Conservation (phyloP, 116 monocot genomes). For the Iris pallida region DNA sequence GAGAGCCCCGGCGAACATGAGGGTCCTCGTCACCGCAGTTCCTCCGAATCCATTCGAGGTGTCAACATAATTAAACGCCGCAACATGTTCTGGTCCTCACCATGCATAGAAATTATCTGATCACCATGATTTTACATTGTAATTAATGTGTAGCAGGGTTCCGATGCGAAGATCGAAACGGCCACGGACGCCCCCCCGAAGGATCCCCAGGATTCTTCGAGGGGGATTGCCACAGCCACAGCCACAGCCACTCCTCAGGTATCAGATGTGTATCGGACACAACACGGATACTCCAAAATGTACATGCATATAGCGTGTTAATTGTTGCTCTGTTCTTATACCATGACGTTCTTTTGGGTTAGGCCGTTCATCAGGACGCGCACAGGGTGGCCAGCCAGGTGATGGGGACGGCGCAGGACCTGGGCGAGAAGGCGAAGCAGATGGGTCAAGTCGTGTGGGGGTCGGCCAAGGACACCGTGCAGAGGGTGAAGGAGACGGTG, state of each 20-base stretch:
- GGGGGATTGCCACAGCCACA: not conserved
- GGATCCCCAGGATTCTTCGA: not conserved
- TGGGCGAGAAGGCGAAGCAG: slow-evolving; percentile 16
- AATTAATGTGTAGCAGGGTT: not conserved
- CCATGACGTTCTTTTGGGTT: not conserved
- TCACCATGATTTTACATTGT: not conserved
- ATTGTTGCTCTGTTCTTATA: too few species aligned
- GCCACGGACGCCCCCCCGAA: not conserved
- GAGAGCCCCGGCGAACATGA: not conserved
- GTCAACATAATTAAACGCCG: not conserved
- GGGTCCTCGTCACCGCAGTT: slow-evolving; percentile 8
- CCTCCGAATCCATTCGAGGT: slow-evolving; percentile 4
- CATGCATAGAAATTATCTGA: not conserved
- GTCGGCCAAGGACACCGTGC: slow-evolving; percentile 7
- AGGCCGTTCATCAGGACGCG: not conserved
- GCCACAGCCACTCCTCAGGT: too few species aligned
- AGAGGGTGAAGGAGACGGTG: slow-evolving; percentile 13
- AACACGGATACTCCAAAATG: too few species aligned
- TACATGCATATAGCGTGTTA: too few species aligned
- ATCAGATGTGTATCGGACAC: too few species aligned
- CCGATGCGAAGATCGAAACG: not conserved
- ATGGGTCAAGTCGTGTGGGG: slow-evolving; percentile 10
- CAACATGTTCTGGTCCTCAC: not conserved
- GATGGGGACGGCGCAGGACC: not conserved
- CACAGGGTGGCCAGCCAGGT: not conserved